Evolutionary conservation across 208 protist species (phyloP).

Genomic region (Leishmania gerbilli): DNA sequence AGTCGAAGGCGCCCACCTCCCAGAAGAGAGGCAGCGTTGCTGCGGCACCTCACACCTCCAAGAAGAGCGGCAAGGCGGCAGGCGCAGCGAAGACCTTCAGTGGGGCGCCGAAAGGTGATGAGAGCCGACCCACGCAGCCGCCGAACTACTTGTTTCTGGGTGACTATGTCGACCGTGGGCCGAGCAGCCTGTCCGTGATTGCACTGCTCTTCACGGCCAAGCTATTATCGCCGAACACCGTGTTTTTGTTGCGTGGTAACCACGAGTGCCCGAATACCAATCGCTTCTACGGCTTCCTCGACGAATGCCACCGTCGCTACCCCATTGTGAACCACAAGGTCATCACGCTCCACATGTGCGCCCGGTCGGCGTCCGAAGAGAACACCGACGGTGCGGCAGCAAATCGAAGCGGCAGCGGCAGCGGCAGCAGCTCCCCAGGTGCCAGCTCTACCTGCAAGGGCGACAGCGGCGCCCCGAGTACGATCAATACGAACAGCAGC

Average conservation of each 20-base stretch:
- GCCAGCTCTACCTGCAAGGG: neutral
- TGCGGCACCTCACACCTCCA: neutral
- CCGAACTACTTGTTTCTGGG: constrained; percentile 99
- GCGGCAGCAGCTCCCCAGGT: constrained; percentile 21
- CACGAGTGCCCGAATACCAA: constrained; percentile 99
- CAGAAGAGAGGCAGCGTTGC: neutral
- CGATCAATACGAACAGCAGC: neutral
- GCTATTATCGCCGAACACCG: constrained; percentile 97
- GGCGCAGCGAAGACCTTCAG: neutral
- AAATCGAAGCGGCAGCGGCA: constrained; percentile 57
- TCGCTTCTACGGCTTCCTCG: constrained; percentile 99
- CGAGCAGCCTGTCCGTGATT: constrained; percentile 96
- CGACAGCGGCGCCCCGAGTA: neutral
- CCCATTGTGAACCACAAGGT: constrained; percentile 55
- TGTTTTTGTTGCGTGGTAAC: constrained; percentile 99
- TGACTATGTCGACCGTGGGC: constrained; percentile 99
- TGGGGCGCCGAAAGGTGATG: neutral
- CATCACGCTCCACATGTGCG: constrained; percentile 29
- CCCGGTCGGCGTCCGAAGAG: constrained; percentile 18
- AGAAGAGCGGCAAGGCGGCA: constrained; percentile 4
- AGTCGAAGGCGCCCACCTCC: constrained; percentile 1
- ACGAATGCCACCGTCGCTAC: constrained; percentile 96
- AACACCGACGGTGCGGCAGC: constrained; percentile 20
- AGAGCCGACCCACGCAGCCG: neutral
- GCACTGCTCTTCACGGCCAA: constrained; percentile 96